Conservation (phyloP, 2,329 filamentous ascomycete genomes). For the Penicillium sp. region DNA sequence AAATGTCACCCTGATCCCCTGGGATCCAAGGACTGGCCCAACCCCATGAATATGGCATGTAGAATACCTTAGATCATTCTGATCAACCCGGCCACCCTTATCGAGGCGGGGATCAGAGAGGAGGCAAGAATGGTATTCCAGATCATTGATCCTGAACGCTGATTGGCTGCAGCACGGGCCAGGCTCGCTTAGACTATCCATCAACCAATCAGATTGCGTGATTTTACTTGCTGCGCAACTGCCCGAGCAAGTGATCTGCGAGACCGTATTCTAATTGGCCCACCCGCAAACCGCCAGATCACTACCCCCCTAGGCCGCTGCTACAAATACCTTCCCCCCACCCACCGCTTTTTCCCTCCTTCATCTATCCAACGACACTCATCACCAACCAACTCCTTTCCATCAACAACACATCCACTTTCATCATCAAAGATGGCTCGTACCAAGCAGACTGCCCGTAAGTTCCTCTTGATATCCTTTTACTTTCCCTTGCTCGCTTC, state of each 20-base stretch:
- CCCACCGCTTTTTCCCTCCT: constrained; percentile 46
- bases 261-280: constrained; percentile 28
- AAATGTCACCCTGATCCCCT: constrained; percentile 5
- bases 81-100: constrained; percentile 26
- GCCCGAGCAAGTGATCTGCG: constrained; percentile 33
- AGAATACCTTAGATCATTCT: constrained; percentile 24
- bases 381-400: constrained; percentile 38
- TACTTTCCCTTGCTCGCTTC: constrained; percentile 24
- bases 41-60: not conserved
- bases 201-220: constrained; percentile 29
- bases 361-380: constrained; percentile 38
- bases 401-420: constrained; percentile 34
- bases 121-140: constrained; percentile 34
- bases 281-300: constrained; percentile 38
- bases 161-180: constrained; percentile 40
- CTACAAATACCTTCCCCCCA: constrained; percentile 52
- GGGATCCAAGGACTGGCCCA: not conserved
- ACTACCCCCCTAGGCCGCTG: constrained; percentile 41
- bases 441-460: constrained; percentile 61
- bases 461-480: constrained; percentile 39
- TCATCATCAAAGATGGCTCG: constrained; percentile 54
- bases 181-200: constrained; percentile 39
- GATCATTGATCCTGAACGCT: constrained; percentile 44
- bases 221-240: constrained; percentile 43
- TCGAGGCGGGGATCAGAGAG: constrained; percentile 46